A percentile compares a stretch with the other conserved stretches of the same genome.
These are phyloP conservation scores for Scheffersomyces illinoinensis DNA, from an alignment of 1,139 yeast genomes.

Conservation along the genomic window DNA sequence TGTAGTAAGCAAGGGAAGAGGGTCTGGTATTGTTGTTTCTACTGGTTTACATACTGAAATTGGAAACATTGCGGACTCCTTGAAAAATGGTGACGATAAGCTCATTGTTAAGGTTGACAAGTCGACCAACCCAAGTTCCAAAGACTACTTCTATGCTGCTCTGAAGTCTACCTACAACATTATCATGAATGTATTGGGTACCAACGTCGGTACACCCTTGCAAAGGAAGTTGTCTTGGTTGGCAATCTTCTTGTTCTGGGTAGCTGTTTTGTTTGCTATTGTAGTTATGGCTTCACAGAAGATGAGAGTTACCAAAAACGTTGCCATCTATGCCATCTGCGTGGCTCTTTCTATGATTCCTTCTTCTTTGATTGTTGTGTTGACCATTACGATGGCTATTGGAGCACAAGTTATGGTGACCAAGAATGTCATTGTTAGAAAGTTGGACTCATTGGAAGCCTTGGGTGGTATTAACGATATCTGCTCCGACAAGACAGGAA, in stretches of 20 bases:
- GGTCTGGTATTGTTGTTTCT: conserved; percentile 44
- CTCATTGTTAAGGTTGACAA: conserved; percentile 26
- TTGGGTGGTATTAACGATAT: conserved; percentile 52
- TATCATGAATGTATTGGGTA: conserved; percentile 33
- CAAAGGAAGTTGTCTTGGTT: conserved; percentile 48
- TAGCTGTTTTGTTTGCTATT: conserved; percentile 39
- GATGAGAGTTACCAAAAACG: conserved; percentile 40
- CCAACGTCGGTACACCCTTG: conserved; percentile 45
- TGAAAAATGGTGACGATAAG: conserved; percentile 26
- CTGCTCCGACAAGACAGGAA: conserved; percentile 58
- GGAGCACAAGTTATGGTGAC: conserved; percentile 51
- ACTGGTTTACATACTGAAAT: conserved; percentile 52
- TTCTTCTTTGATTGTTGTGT: conserved; percentile 55
- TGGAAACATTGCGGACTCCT: conserved; percentile 47
- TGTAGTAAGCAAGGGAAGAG: conserved; percentile 48
- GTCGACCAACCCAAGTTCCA: conserved; percentile 24
- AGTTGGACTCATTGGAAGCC: conserved; percentile 48
- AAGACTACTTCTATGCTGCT: conserved; percentile 52
- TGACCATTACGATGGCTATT: conserved; percentile 51
- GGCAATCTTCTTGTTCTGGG: conserved; percentile 39
- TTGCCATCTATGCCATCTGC: conserved; percentile 42
- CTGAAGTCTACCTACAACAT: conserved; percentile 41
- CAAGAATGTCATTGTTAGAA: conserved; percentile 47
- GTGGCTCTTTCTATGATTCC: conserved; percentile 57
- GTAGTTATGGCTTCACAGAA: conserved; percentile 40